Evolutionary conservation across 2,329 filamentous ascomycete genomes (phyloP).

Genomic region (Trichoderma simmonsii): DNA sequence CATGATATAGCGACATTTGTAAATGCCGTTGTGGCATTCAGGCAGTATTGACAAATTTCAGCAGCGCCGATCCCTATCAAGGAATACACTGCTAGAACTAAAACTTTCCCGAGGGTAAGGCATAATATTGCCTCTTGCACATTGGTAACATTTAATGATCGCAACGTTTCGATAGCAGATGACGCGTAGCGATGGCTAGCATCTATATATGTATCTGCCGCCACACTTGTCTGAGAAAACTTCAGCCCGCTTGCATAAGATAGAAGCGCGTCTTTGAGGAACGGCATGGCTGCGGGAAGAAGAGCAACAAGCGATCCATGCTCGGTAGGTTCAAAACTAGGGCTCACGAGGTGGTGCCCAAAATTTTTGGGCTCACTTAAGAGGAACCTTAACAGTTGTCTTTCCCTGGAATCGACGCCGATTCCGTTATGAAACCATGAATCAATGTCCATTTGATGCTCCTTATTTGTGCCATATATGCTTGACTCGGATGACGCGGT

Average conservation of each 20-base stretch:
- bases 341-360: neutral
- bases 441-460: neutral
- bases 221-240: neutral
- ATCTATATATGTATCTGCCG: neutral
- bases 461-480: neutral
- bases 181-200: neutral
- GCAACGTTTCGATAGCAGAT: neutral
- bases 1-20: neutral
- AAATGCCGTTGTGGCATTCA: neutral
- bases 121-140: neutral
- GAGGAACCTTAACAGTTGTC: neutral
- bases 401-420: neutral
- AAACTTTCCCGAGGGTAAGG: neutral
- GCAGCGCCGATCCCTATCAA: neutral
- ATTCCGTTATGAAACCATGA: neutral
- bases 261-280: neutral
- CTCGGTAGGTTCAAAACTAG: neutral
- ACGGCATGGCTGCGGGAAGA: neutral
- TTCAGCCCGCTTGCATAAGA: neutral
- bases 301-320: neutral
- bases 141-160: neutral
- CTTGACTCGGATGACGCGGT: neutral
- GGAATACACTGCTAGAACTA: neutral
- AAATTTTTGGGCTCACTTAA: neutral
- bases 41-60: neutral